A percentile compares a stretch with the other conserved stretches of the same genome.
Conservation (phyloP, 306 rosid species). For the Trifolium repens region DNA sequence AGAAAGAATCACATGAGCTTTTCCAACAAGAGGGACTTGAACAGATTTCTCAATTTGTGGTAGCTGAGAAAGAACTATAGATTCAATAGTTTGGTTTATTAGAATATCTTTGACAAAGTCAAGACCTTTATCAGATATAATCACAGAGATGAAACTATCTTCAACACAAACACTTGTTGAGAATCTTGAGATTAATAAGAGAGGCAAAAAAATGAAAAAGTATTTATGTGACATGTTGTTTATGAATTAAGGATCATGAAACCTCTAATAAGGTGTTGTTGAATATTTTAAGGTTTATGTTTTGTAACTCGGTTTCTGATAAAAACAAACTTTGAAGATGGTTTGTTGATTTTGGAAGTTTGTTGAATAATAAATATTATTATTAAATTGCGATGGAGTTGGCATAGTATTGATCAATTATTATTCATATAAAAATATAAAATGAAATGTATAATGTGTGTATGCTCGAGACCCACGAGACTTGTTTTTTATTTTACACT, state of each 20-base stretch:
- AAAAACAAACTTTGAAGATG: constrained; percentile 23
- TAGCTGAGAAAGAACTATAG: constrained; percentile 63
- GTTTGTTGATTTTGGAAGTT: constrained; percentile 37
- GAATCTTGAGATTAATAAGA: constrained; percentile 45
- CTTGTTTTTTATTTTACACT: neutral
- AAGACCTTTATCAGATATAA: constrained; percentile 75
- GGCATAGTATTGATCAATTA: neutral
- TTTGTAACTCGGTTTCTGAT: constrained; percentile 2
- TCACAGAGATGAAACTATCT: constrained; percentile 71
- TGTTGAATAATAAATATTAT: neutral
- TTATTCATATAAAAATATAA: neutral
- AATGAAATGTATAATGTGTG: neutral
- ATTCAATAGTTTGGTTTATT: constrained; percentile 60
- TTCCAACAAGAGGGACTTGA: constrained; percentile 66
- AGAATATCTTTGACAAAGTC: constrained; percentile 74
- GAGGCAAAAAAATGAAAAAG: constrained; percentile 38
- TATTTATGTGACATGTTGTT: constrained; percentile 37
- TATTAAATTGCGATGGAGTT: constrained; percentile 15
- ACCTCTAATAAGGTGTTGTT: neutral
- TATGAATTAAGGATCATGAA: constrained; percentile 13
- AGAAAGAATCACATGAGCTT: constrained; percentile 64
- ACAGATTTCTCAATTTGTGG: constrained; percentile 66
- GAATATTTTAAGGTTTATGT: constrained; percentile 23
- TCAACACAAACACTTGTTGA: constrained; percentile 45
- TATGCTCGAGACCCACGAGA: constrained; percentile 41